Evolutionary conservation across 2,329 filamentous ascomycete genomes (phyloP).

Genomic region (Apiospora koreana): DNA sequence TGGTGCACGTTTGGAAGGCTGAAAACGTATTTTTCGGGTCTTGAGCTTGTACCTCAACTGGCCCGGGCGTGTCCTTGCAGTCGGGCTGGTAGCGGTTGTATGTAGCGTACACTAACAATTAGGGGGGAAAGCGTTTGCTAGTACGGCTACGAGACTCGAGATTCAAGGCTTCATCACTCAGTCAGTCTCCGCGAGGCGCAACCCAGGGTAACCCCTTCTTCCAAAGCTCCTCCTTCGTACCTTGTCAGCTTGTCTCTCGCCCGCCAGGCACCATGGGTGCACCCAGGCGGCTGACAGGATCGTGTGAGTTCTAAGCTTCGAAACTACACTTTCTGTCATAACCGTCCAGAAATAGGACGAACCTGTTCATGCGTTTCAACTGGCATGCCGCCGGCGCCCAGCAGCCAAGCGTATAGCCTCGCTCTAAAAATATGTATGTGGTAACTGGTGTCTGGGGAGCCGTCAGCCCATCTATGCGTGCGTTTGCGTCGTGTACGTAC

Average conservation of each 20-base stretch:
- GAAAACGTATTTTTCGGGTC: not conserved
- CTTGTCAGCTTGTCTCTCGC: not conserved
- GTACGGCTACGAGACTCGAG: not conserved
- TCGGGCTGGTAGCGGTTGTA: not conserved
- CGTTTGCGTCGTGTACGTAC: no score
- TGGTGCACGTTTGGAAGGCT: not conserved
- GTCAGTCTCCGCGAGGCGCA: not conserved
- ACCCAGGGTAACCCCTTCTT: not conserved
- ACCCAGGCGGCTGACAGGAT: not conserved
- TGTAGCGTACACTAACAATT: not conserved
- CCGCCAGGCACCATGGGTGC: not conserved
- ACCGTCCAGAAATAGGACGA: not conserved
- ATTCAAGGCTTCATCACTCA: not conserved
- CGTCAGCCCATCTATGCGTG: not conserved
- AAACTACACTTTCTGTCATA: constrained; percentile 7
- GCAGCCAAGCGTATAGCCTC: not conserved
- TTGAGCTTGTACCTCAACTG: not conserved
- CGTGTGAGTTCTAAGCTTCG: constrained; percentile 2
- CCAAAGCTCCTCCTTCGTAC: not conserved
- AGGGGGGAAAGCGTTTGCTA: not conserved
- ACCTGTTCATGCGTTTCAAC: constrained; percentile 8
- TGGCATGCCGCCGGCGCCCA: not conserved
- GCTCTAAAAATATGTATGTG: not conserved
- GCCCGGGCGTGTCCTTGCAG: not conserved
- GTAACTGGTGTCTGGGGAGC: not conserved